Conservation (phyloP, 805 yeast species). For the Candida railenensis region DNA sequence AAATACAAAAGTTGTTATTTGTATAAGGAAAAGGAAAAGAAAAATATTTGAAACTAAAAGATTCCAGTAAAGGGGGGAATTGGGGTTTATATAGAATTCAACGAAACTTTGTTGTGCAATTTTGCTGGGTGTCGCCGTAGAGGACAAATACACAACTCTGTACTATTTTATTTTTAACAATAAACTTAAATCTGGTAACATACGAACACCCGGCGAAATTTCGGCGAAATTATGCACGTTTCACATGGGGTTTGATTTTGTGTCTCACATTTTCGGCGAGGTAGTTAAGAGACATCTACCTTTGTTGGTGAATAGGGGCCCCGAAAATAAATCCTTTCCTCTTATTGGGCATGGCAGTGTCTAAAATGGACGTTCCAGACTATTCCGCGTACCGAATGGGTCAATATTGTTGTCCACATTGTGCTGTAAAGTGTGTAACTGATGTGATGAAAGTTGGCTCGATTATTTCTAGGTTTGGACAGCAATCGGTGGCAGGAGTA, state of each 20-base stretch:
- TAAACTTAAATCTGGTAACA: background rate
- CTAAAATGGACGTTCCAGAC: too few species aligned
- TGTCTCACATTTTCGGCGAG: slow-evolving; percentile 1
- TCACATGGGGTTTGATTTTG: background rate
- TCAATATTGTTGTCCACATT: too few species aligned
- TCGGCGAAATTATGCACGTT: slow-evolving; percentile 20
- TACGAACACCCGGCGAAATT: slow-evolving; percentile 19
- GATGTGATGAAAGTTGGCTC: too few species aligned
- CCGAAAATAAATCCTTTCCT: background rate
- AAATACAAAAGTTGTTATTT: background rate
- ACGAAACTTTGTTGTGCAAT: background rate
- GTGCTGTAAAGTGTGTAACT: too few species aligned
- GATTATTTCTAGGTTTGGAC: too few species aligned
- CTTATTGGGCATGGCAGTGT: background rate
- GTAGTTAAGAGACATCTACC: background rate
- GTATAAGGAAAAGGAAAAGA: background rate
- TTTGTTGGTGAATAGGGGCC: background rate
- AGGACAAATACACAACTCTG: background rate
- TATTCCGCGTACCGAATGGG: too few species aligned
- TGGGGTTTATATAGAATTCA: background rate
- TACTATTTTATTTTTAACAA: background rate
- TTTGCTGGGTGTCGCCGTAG: too few species aligned
- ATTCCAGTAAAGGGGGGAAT: slow-evolving; percentile 2
- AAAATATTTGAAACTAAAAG: background rate
- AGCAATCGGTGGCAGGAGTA: too few species aligned